These are phyloP conservation scores for Pythium dissimile DNA, from an alignment of 352 stramenopile genomes.

Conservation along the genomic window DNA sequence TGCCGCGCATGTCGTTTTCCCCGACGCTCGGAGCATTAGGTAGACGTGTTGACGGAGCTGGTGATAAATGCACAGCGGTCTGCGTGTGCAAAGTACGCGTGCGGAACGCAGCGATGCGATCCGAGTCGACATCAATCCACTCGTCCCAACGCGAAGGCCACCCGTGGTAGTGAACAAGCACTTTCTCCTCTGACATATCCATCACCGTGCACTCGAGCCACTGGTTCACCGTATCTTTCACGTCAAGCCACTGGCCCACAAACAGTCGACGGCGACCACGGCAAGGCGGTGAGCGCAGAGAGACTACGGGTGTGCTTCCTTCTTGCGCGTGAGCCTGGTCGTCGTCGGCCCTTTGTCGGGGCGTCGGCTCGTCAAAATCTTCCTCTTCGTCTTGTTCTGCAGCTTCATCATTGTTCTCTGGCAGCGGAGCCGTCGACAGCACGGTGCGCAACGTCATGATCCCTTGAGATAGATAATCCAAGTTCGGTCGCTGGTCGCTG, in stretches of 20 bases:
- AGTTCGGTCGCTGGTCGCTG: conserved; percentile 16
- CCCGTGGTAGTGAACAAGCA: conserved; percentile 96
- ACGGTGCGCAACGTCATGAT: conserved; percentile 30
- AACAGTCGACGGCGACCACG: conserved; percentile 60
- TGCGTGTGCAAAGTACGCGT: conserved; percentile 83
- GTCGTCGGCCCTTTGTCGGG: background rate
- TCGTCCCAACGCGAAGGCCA: conserved; percentile 98
- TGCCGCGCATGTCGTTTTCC: conserved; percentile 35
- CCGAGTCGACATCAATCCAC: conserved; percentile 94
- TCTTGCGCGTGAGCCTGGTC: background rate
- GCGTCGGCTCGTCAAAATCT: background rate
- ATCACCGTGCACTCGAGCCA: conserved; percentile 98
- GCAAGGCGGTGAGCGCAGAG: conserved; percentile 4
- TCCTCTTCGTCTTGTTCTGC: background rate
- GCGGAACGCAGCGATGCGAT: conserved; percentile 93
- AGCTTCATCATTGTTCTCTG: no score
- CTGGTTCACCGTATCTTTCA: conserved; percentile 97
- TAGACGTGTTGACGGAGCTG: conserved; percentile 46
- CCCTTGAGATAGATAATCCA: conserved; percentile 27
- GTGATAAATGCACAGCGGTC: conserved; percentile 51
- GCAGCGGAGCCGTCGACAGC: conserved; percentile 19
- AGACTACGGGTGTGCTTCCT: background rate
- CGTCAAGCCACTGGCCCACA: conserved; percentile 96
- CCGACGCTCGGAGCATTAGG: conserved; percentile 48
- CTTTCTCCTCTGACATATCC: conserved; percentile 78